These are phyloP conservation scores for Cladorrhinum sp. DNA, from an alignment of 2,329 filamentous ascomycete genomes.

Conservation along the genomic window DNA sequence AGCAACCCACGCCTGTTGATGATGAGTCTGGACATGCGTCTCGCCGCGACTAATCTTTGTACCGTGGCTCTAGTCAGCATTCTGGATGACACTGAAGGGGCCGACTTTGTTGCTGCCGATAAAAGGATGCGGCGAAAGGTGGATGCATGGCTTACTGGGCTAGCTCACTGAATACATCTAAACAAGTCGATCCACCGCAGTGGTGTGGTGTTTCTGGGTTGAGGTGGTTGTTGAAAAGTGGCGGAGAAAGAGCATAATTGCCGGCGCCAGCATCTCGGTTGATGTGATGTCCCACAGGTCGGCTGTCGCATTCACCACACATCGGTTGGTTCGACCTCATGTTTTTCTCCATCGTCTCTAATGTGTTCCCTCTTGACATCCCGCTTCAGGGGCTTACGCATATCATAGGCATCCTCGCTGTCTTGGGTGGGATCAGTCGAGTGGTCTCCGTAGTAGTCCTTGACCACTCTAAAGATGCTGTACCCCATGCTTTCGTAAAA, in stretches of 20 bases:
- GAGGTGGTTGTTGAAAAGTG: neutral
- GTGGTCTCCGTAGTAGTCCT: conserved; percentile 91
- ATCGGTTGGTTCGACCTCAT: conserved; percentile 75
- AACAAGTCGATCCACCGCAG: too few species aligned
- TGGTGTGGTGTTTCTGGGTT: too few species aligned
- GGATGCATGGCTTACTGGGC: neutral
- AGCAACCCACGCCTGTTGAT: too few species aligned
- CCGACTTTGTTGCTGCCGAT: neutral
- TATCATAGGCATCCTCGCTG: conserved; percentile 90
- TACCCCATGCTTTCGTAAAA: conserved; percentile 93
- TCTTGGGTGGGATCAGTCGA: conserved; percentile 58
- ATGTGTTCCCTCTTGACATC: conserved; percentile 75
- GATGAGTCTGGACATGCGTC: neutral
- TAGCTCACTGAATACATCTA: too few species aligned
- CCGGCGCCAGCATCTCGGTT: neutral
- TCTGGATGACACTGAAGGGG: neutral
- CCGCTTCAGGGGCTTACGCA: conserved; percentile 85
- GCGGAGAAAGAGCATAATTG: neutral
- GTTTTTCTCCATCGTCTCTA: conserved; percentile 74
- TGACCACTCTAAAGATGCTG: conserved; percentile 81
- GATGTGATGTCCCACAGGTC: neutral
- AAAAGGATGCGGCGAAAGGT: too few species aligned
- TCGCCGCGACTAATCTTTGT: neutral
- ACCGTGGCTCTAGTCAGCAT: neutral
- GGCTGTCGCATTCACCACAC: conserved; percentile 66